These are phyloP conservation scores for Knoxdaviesia proteae DNA, from an alignment of 2,329 filamentous ascomycete species.

Conservation along the genomic window DNA sequence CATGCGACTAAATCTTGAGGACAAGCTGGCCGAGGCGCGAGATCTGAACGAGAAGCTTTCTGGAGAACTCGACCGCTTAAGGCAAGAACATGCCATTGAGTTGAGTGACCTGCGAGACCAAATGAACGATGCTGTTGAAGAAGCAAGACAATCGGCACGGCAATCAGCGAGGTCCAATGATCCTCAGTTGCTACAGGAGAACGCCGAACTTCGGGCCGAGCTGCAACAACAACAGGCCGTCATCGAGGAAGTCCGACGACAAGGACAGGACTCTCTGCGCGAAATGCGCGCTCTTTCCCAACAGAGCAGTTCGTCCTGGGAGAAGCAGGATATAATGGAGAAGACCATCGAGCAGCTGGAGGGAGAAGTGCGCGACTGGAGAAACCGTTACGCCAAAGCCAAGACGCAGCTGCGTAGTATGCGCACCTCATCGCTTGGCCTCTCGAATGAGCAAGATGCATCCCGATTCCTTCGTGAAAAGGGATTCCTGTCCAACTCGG, in stretches of 20 bases:
- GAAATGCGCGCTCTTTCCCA: conserved; percentile 81
- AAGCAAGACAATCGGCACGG: conserved; percentile 6
- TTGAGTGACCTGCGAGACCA: conserved; percentile 43
- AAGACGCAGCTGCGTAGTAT: conserved; percentile 74
- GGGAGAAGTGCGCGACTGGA: conserved; percentile 73
- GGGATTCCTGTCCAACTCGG: conserved; percentile 48
- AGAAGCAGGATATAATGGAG: conserved; percentile 62
- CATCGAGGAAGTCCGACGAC: conserved; percentile 68
- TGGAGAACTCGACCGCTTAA: conserved; percentile 55
- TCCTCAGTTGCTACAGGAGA: conserved; percentile 39
- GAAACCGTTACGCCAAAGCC: conserved; percentile 65
- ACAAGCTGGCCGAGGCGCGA: conserved; percentile 52
- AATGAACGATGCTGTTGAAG: conserved; percentile 18
- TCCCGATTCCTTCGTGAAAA: conserved; percentile 43
- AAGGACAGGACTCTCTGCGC: conserved; percentile 62
- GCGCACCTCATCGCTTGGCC: conserved; percentile 58
- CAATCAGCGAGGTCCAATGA: conserved; percentile 1
- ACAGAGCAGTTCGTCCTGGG: conserved; percentile 56
- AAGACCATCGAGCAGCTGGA: conserved; percentile 58
- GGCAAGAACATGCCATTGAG: conserved; percentile 43
- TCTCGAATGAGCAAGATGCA: conserved; percentile 50
- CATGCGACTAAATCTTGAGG: conserved; percentile 45
- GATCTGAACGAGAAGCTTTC: conserved; percentile 61
- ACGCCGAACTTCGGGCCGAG: conserved; percentile 44
- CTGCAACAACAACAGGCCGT: conserved; percentile 57